Evolutionary conservation across 495 filamentous ascomycete species (phyloP), one percentile per base, ranked within the genome.

Genomic region (Diplogelasinospora grovesii): DNA sequence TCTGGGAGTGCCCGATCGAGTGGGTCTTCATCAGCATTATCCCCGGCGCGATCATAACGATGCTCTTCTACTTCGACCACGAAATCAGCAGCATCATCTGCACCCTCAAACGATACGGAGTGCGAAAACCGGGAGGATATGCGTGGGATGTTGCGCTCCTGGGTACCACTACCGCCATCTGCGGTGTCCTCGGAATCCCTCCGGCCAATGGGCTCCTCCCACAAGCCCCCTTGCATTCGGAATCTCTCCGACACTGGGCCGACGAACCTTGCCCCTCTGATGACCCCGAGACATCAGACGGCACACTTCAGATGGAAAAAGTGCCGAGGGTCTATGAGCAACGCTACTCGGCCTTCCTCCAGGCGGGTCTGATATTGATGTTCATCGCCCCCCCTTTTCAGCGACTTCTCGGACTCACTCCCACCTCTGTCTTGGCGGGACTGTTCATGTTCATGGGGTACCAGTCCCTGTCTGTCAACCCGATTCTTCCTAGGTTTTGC

Each of bases 41-140:
- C 2, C 80, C 80, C 0, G 81, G 81, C 0, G 51, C 75, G 11
- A 82, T 85, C 45, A 81, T 85, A 41, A 85, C 80, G 1, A 64
- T 78, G 0, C 69, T 85, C 0, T 85, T 84, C 65, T 85, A 82
- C 62, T 85, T 85, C 48, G 81, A 85, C 41, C 82, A 84, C 38
- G 81, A 85, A 49, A 78, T 85, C 18, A 82, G 76, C 51, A 83
- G 78, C n/a, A 85, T 85, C 39, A 84, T 83, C 34, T 83, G 80
- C 50, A 85, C 81, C 0, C 71, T 82, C 39, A 70, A 77, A 14
- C 73, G 78, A 13, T 83, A 85, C 52, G 80, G 81, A 4, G 76
- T 77, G 2, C 64, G 62, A 28, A 84, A 84, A 44, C 80, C 79
- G 1, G 74, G 77, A 3, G 81, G 82, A 0, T 83, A 81, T 44